A percentile compares a stretch with the other conserved stretches of the same genome.
Evolutionary conservation across 176 grass and related monocot genomes (phyloP).

Genomic region (bread wheat (Triticum aestivum)): DNA sequence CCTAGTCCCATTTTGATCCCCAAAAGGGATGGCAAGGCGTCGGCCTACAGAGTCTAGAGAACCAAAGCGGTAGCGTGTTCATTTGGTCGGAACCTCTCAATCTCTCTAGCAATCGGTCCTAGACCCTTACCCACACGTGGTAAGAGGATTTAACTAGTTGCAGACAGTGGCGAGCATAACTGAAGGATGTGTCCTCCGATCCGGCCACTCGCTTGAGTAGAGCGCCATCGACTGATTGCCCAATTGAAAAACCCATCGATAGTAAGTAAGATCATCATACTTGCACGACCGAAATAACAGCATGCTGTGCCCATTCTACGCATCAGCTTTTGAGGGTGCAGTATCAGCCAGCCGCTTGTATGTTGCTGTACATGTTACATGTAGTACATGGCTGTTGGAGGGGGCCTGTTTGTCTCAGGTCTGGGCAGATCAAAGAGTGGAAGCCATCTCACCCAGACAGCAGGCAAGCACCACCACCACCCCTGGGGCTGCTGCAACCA

Average conservation of each 20-base stretch:
- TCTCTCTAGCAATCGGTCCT: not conserved
- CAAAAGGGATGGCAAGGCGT: not conserved
- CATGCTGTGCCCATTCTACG: not conserved
- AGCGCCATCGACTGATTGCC: no score
- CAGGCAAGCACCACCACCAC: not conserved
- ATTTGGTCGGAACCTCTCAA: not conserved
- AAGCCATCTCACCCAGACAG: not conserved
- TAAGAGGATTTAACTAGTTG: not conserved
- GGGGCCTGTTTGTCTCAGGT: not conserved
- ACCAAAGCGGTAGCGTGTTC: not conserved
- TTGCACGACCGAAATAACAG: not conserved
- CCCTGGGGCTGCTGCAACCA: not conserved
- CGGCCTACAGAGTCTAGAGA: not conserved
- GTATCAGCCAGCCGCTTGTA: not conserved
- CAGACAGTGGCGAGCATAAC: not conserved
- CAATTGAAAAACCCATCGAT: not conserved
- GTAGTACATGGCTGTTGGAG: not conserved
- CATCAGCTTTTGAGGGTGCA: not conserved
- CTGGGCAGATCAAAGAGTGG: constrained; percentile 17
- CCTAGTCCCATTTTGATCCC: not conserved
- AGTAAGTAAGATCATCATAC: not conserved
- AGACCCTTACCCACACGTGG: not conserved
- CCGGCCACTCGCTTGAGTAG: no score
- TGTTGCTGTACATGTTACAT: not conserved
- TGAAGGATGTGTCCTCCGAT: not conserved